Conservation (phyloP, 1,139 yeast species). For the Scheffersomyces parashehatae region DNA sequence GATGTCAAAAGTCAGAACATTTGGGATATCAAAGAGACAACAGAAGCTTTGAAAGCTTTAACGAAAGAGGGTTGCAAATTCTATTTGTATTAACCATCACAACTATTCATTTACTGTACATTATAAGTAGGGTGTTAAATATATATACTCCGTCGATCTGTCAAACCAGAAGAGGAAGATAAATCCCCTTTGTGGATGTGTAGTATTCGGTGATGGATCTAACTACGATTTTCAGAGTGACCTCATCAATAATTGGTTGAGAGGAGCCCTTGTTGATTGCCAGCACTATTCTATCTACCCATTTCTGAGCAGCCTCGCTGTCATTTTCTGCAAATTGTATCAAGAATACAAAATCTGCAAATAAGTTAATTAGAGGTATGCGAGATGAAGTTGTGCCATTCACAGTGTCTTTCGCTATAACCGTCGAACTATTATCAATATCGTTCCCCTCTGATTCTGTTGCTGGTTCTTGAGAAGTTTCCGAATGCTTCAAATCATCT, state of each 20-base stretch:
- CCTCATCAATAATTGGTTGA: conserved; percentile 12
- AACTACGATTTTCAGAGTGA: conserved; percentile 14
- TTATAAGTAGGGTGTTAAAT: not conserved
- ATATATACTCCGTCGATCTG: conserved; percentile 1
- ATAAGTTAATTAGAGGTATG: conserved; percentile 2
- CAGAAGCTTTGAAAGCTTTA: conserved; percentile 40
- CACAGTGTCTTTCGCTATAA: not conserved
- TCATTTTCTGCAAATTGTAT: conserved; percentile 20
- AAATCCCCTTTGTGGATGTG: conserved; percentile 30
- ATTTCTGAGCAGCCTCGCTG: conserved; percentile 2
- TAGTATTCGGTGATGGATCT: conserved; percentile 32
- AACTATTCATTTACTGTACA: not conserved
- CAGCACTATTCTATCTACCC: no score
- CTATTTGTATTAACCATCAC: conserved; percentile 41
- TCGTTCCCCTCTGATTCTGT: not conserved
- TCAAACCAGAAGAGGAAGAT: conserved; percentile 35
- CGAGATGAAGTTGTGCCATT: not conserved
- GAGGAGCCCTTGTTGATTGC: no score
- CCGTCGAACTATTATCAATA: not conserved
- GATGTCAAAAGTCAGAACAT: conserved; percentile 64
- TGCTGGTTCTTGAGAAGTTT: not conserved
- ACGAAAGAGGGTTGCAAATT: conserved; percentile 47
- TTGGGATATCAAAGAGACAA: conserved; percentile 59
- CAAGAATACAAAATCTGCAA: conserved; percentile 28
- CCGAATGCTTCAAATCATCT: not conserved